Percentiles rank a stretch among this genome's conserved stretches.
Evolutionary conservation across 192 early-diverging fungal species (phyloP).

Genomic region (Allomyces javanicus): DNA sequence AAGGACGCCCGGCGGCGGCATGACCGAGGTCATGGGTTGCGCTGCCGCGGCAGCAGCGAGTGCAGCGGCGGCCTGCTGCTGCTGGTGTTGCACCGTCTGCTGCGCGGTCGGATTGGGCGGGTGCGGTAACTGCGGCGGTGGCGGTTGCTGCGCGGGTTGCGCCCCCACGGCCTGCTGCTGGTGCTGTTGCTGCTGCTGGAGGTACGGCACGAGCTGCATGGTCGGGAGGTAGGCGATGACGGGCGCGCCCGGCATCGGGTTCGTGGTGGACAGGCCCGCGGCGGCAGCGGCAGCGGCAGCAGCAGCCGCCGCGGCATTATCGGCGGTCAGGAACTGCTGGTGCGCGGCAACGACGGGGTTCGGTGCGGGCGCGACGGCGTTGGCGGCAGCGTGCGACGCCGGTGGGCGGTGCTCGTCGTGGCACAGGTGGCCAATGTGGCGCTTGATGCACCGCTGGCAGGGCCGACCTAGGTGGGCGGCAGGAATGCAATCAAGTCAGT

Average conservation of each 20-base stretch:
- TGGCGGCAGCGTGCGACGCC: not conserved
- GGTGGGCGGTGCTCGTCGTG: constrained; percentile 40
- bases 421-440: constrained; percentile 84
- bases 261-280: too few relatives aligned
- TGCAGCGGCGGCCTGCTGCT: constrained; percentile 1
- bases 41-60: too few relatives aligned
- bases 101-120: constrained; percentile 1
- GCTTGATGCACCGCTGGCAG: constrained; percentile 86
- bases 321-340: too few relatives aligned
- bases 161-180: constrained; percentile 1
- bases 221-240: not conserved
- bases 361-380: constrained; percentile 3
- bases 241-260: too few relatives aligned
- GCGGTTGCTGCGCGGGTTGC: constrained; percentile 2
- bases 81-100: not conserved
- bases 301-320: constrained; percentile 1
- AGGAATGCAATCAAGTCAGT: not conserved
- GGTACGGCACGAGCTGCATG: not conserved
- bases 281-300: constrained; percentile 5
- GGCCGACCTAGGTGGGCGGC: constrained; percentile 40
- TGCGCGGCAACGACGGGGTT: constrained; percentile 2
- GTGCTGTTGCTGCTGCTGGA: constrained; percentile 2
- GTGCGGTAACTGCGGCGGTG: constrained; percentile 1
- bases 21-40: too few relatives aligned
- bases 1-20: too few relatives aligned